Evolutionary conservation across 225 moss, liverwort and hornwort species (phyloP), one percentile per base, ranked within the genome.

Genomic region (Sphagnum contortum): DNA sequence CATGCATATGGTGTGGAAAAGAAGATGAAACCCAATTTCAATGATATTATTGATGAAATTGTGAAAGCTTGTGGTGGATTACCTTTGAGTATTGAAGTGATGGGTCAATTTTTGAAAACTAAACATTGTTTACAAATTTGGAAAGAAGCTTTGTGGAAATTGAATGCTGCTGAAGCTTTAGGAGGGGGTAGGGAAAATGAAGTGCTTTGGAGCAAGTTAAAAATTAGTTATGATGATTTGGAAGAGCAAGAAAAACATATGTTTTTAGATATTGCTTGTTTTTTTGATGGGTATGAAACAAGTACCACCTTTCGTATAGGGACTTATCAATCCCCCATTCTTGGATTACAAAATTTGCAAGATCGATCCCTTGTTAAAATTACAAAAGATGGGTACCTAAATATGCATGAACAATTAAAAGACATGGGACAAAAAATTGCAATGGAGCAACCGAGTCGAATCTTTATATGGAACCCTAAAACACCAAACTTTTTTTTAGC

Each of bases 181-280:
- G 55, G n/a, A 55, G 55, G 55, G 55, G 55, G 4, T 55, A 4
- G n/a, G 55, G 55, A 5, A n/a, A 55, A 55, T 55, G 55, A 55
- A n/a, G 3, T 55, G 4, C 3, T 55, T 4, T 55, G 55, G 55
- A 55, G 0, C 3, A 55, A 3, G 55, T 55, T 55, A n/a, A 9
- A 5, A 6, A 5, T 55, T 0, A 9, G 55, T n/a, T 55, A 55
- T n/a, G 55, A 55, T 3, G 55, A 56, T 13, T 56, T 56, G 55
- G 4, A 2, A 2, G 55, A 56, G 55, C 6, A 56, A 11, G 55
- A 56, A 5, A 11, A 56, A 56, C 2, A 7, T 56, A 5, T 56
- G 6, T 56, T 56, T 56, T 56, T 56, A 13, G 55, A 56, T 56
- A 56, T 56, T 56, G 55, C 55, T 56, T 56, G 55, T 29, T 29